Evolutionary conservation across 257 asterid genomes (phyloP), one percentile per base, ranked within the genome.

Genomic region (Hygrophila difformis): DNA sequence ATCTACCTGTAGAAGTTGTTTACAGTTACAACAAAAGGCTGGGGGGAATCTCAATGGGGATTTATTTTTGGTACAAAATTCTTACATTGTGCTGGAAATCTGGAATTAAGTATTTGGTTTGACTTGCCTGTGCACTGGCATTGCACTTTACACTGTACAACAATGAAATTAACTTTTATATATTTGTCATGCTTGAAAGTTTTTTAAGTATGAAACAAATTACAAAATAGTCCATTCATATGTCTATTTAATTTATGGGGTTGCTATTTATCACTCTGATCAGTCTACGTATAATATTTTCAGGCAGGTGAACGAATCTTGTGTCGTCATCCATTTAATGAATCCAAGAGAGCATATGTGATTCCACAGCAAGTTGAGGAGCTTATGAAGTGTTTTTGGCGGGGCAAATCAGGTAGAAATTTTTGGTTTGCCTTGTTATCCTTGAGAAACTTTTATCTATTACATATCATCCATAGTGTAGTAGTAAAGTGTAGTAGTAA

Each of bases 251-350:
- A 19, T 47, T 53, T 19, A 12, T 31, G 15, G 18, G 44, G 42
- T 55, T 39, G 15, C 12, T 12, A 31, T 28, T 8, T 37, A 31
- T 38, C 16, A 35, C 53, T 20, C 52, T 24, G 29, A n/a, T 24
- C 29, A 24, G 7, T 24, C 7, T 24, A 24, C 31, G 31, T 26
- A 8, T 39, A 1, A 41, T 8, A 26, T 3, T 33, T 33, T 9
- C 37, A 33, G 37, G 37, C 37, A 1, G 95, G 95, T 43, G 84
- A 81, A 59, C 72, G 93, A 34, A 74, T 87, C 42, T 63, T 87
- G 62, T 84, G 97, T 53, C 91, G 95, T 41, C 97, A 87, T 72
- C 97, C 97, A 1, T 87, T 84, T 62, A 81, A 62, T 49, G 97
- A 84, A 65, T 84, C 97, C 56, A 87, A 87, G 70, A 76, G 97